Percentiles rank a stretch among this genome's conserved stretches.
Evolutionary conservation across 2,329 filamentous ascomycete genomes (phyloP).

Genomic region (Cercospora sojina): DNA sequence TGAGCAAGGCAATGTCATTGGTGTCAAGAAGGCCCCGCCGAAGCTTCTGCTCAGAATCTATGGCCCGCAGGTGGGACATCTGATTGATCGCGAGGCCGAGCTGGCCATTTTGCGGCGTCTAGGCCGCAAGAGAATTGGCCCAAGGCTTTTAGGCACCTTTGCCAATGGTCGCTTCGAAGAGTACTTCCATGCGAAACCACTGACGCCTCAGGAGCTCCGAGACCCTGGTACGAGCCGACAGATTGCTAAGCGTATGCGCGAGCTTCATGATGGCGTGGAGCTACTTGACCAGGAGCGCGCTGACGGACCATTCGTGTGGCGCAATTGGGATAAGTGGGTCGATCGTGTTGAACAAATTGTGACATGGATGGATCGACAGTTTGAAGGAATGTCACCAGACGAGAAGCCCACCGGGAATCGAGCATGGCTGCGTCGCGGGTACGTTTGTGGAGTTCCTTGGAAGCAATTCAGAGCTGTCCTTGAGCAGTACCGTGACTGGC

Average conservation of each 20-base stretch:
- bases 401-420: constrained; percentile 45
- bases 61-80: constrained; percentile 88
- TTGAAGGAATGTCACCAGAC: constrained; percentile 48
- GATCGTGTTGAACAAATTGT: constrained; percentile 62
- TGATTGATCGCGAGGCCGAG: constrained; percentile 92
- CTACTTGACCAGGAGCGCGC: constrained; percentile 74
- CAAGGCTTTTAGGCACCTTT: constrained; percentile 86
- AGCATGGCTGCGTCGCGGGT: constrained; percentile 69
- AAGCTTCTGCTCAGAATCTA: constrained; percentile 91
- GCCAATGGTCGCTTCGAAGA: constrained; percentile 94
- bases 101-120: constrained; percentile 81
- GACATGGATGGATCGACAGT: constrained; percentile 60
- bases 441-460: constrained; percentile 85
- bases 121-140: constrained; percentile 88
- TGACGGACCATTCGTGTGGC: constrained; percentile 78
- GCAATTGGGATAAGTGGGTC: constrained; percentile 94
- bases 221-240: constrained; percentile 81
- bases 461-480: constrained; percentile 70
- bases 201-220: constrained; percentile 74
- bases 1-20: constrained; percentile 37
- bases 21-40: constrained; percentile 50
- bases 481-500: constrained; percentile 71
- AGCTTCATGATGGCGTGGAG: constrained; percentile 91
- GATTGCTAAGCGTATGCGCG: constrained; percentile 96
- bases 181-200: constrained; percentile 79